Evolutionary conservation across 805 yeast species (phyloP).

Genomic region (Geotrichum ghanense): DNA sequence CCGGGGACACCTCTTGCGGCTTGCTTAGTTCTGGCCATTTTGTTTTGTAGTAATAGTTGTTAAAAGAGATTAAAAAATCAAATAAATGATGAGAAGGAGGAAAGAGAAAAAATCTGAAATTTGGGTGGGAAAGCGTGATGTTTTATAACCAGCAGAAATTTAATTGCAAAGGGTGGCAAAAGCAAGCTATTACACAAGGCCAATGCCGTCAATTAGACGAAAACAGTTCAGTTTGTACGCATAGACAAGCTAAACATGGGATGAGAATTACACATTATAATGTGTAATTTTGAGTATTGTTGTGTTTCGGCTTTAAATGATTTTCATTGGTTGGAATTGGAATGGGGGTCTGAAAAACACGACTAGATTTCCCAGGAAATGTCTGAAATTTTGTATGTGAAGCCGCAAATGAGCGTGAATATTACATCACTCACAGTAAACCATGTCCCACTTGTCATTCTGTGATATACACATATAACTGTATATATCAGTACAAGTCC

Average conservation of each 20-base stretch:
- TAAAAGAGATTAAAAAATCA: background rate
- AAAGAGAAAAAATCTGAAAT: background rate
- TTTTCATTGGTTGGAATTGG: background rate
- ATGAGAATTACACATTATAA: background rate
- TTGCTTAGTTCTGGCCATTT: slow-evolving; percentile 82
- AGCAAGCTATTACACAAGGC: no score
- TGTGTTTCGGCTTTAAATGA: background rate
- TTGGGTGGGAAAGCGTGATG: background rate
- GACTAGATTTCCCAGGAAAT: background rate
- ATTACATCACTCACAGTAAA: background rate
- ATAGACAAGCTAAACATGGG: background rate
- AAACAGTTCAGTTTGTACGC: no score
- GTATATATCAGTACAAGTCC: background rate
- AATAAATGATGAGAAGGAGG: background rate
- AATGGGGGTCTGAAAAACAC: slow-evolving; percentile 2
- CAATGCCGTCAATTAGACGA: no score
- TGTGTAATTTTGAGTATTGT: background rate
- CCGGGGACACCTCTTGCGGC: slow-evolving; percentile 76
- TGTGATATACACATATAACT: background rate
- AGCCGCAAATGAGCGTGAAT: background rate
- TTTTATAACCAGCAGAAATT: background rate
- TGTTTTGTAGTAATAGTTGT: slow-evolving; percentile 9
- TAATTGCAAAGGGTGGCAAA: slow-evolving; percentile 2
- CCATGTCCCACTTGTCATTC: background rate
- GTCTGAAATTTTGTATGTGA: slow-evolving; percentile 1